Conservation (phyloP, 169 alveolate species). For the Plasmodium ovale region DNA sequence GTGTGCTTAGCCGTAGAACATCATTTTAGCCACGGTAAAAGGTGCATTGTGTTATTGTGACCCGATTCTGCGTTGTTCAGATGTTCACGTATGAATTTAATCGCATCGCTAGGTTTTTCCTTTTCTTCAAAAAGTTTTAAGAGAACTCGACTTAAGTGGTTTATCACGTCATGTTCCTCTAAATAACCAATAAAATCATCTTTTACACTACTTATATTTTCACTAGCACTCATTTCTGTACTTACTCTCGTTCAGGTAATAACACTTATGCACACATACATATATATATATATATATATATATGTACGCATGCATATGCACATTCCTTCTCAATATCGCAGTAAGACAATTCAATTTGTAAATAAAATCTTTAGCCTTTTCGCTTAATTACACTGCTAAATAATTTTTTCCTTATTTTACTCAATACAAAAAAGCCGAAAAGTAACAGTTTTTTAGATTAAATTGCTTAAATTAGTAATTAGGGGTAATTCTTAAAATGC, state of each 20-base stretch:
- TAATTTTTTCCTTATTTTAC: no score
- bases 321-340: neutral
- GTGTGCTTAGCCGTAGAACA: no score
- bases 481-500: neutral
- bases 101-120: slow-evolving; percentile 63
- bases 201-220: slow-evolving; percentile 5
- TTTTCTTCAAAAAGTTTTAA: slow-evolving; percentile 50
- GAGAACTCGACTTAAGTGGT: slow-evolving; percentile 46
- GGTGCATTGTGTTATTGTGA: no score
- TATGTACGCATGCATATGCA: no score
- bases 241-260: no score
- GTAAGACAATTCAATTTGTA: neutral
- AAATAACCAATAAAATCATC: slow-evolving; percentile 43
- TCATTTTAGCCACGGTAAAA: no score
- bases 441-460: neutral
- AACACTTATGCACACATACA: no score
- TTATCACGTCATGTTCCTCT: slow-evolving; percentile 57
- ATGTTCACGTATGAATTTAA: slow-evolving; percentile 43
- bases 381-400: neutral
- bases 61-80: slow-evolving; percentile 14
- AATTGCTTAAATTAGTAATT: neutral
- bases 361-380: neutral
- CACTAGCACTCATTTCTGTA: slow-evolving; percentile 24
- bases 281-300: no score
- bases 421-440: no score